A percentile compares a stretch with the other conserved stretches of the same genome.
Evolutionary conservation across 495 filamentous ascomycete genomes (phyloP).

Genomic region (Chaetomium cochliodes): DNA sequence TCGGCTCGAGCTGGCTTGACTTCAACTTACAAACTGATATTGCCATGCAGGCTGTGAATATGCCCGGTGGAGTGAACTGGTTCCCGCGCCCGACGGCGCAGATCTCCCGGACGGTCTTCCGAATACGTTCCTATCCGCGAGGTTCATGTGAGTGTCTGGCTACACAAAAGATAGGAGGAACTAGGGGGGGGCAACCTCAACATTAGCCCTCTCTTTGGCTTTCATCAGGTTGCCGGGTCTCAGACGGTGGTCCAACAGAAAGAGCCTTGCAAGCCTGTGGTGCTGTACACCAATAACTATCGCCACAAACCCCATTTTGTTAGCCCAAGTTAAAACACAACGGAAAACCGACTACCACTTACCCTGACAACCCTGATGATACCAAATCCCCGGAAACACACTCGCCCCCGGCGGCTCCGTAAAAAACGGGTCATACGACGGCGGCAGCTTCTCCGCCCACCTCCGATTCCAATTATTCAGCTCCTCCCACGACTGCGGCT

Average conservation of each 20-base stretch:
- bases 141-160: background rate
- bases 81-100: constrained; percentile 55
- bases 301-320: background rate
- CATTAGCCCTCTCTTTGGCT: background rate
- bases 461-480: constrained; percentile 34
- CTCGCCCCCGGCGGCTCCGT: constrained; percentile 4
- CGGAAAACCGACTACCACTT: constrained; percentile 13
- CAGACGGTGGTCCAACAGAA: constrained; percentile 24
- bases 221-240: background rate
- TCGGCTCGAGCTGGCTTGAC: background rate
- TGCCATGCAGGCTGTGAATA: constrained; percentile 56
- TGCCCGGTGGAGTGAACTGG: constrained; percentile 50
- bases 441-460: constrained; percentile 39
- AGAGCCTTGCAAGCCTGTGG: constrained; percentile 55
- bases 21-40: constrained; percentile 49
- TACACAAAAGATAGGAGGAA: too few relatives aligned
- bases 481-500: constrained; percentile 34
- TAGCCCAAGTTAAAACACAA: background rate
- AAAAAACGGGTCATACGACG: constrained; percentile 34
- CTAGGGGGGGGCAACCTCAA: background rate
- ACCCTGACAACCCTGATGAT: constrained; percentile 50
- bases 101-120: constrained; percentile 44
- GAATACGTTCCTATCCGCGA: constrained; percentile 41
- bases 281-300: constrained; percentile 54
- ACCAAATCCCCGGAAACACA: constrained; percentile 49